Base-by-base conservation (phyloP, 1,284 basidiomycete genomes). In the Erythrobasidium hasegawianum region DNA sequence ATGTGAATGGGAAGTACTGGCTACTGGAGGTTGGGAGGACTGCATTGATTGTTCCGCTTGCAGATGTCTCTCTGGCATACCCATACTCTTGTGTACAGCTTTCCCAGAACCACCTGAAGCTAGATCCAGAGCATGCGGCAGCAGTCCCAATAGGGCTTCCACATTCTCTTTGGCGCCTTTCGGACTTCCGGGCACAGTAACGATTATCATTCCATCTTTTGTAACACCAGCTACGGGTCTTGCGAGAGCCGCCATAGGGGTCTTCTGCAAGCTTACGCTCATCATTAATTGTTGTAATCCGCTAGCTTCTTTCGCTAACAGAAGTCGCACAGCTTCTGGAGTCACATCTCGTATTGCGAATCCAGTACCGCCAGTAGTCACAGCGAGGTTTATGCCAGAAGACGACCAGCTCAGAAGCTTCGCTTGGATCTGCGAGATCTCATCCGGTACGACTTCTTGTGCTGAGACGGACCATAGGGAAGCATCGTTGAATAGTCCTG, bases 361-460 rank as follows among this genome's bases (percentile, higher is more conserved):
- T 3, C 90, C 90, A 0, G 90, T 94, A 1, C 90, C 90, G 10
- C 90, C 90, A 0, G 87, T 88, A 2, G 89, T 89, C 66, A 93
- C 79, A 68, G 90, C 81, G 82, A 84, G 39, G 16, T 58, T 62
- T 20, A 55, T 39, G 27, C 64, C 58, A 29, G 78, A 73, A 2
- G 77, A 75, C 43, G 77, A 79, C 81, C 84, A 85, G 9, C 73
- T 72, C 57, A 76, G 77, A 11, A 89, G 79, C 7, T 76, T 75
- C 7, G 75, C 72, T 27, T 79, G 80, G 54, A 90, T 87, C 45
- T 74, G 74, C 0, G 73, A 69, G 53, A 81, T 77, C 54, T 88
- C 85, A 72, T 91, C 89, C 41, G 87, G 81, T 0, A 89, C 85
- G 71, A 82, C 78, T 27, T 69, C 39, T 2, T 67, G 65, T 2